phyloP scores from a whole-genome alignment of 495 filamentous ascomycete genomes.

The Cryomyces minteri region DNA sequence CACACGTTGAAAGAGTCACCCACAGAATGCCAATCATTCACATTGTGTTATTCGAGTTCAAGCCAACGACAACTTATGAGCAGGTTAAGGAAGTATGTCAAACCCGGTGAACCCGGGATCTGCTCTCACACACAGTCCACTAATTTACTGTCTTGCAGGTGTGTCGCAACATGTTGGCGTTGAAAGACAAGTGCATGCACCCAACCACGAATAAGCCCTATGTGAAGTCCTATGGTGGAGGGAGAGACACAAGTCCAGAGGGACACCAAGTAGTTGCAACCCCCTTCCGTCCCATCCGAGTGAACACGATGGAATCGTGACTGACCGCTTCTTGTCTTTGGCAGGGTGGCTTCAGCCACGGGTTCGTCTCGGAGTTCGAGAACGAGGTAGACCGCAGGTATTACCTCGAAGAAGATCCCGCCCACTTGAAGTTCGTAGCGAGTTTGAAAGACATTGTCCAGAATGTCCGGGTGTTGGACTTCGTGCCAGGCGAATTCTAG shows the following conservation, averaged over 20 bases:
- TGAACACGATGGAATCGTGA: neutral
- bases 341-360: constrained; percentile 38
- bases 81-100: constrained; percentile 31
- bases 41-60: constrained; percentile 44
- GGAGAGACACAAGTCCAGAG: constrained; percentile 45
- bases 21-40: constrained; percentile 34
- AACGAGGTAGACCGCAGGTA: constrained; percentile 21
- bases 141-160: constrained; percentile 12
- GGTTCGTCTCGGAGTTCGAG: constrained; percentile 43
- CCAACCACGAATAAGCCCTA: constrained; percentile 33
- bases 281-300: neutral
- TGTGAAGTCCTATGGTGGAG: constrained; percentile 38
- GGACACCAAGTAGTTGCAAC: constrained; percentile 33
- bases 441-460: constrained; percentile 11
- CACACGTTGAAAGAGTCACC: too few relatives aligned
- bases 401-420: constrained; percentile 24
- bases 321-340: neutral
- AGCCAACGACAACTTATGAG: constrained; percentile 21
- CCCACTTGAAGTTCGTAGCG: constrained; percentile 15
- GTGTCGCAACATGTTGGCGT: constrained; percentile 21
- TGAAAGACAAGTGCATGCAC: constrained; percentile 26
- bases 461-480: constrained; percentile 24
- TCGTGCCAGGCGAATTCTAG: constrained; percentile 19
- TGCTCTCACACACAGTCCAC: neutral
- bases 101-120: neutral